These are phyloP conservation scores for Erodium chrysanthum DNA, from an alignment of 441 rosid species.

Conservation along the genomic window DNA sequence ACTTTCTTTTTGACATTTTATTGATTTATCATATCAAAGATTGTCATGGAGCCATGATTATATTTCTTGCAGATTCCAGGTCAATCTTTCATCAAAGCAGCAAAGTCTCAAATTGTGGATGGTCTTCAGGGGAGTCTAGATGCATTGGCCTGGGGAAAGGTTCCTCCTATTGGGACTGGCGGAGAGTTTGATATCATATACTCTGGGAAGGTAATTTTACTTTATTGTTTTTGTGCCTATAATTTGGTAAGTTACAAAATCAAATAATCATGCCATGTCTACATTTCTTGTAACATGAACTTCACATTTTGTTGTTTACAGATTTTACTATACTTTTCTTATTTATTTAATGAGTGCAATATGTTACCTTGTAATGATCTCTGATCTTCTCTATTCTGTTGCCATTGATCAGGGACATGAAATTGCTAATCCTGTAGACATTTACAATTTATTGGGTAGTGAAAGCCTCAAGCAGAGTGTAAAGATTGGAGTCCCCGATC, in stretches of 20 bases:
- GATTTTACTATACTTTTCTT: background rate
- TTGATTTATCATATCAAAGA: background rate
- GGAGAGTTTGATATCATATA: conserved; percentile 67
- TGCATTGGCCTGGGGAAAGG: conserved; percentile 82
- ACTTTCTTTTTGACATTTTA: conserved; percentile 6
- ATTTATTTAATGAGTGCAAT: background rate
- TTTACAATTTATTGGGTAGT: conserved; percentile 43
- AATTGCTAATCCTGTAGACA: conserved; percentile 41
- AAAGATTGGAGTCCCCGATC: conserved; percentile 23
- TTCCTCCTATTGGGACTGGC: conserved; percentile 66
- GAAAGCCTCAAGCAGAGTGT: conserved; percentile 23
- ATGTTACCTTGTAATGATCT: conserved; percentile 12
- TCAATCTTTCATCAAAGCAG: conserved; percentile 71
- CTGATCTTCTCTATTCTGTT: conserved; percentile 10
- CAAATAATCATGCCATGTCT: too few relatives aligned
- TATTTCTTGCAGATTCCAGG: conserved; percentile 63
- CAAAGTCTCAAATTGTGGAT: conserved; percentile 65
- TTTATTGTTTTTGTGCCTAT: background rate
- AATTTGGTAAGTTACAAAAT: background rate
- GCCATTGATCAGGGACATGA: conserved; percentile 36
- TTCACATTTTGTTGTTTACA: background rate
- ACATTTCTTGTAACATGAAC: background rate
- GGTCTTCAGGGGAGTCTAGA: conserved; percentile 76
- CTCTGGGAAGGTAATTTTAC: conserved; percentile 44
- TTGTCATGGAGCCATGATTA: background rate